These are phyloP conservation scores for Artomyces pyxidatus DNA, from an alignment of 768 basidiomycete species.

Conservation along the genomic window DNA sequence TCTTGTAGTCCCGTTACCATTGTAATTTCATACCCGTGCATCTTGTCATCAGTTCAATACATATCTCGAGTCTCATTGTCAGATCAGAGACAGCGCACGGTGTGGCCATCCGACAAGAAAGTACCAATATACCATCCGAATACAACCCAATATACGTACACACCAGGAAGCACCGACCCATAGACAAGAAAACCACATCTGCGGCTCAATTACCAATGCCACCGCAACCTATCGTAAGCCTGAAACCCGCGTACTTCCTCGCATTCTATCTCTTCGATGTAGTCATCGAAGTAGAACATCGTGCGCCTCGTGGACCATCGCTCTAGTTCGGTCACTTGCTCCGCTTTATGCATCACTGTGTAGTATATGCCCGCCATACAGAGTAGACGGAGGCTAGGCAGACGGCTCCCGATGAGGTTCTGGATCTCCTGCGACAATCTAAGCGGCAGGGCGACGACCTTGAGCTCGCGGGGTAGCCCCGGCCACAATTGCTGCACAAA, in stretches of 20 bases:
- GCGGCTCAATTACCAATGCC: not conserved
- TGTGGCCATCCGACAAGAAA: no score
- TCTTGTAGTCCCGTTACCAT: no score
- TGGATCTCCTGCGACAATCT: not conserved
- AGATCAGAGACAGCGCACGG: no score
- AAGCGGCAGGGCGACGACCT: not conserved
- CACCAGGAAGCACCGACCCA: no score
- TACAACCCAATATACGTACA: no score
- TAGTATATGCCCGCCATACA: not conserved
- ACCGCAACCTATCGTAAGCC: not conserved
- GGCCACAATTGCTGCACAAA: not conserved
- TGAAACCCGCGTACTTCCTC: not conserved
- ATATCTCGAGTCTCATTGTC: no score
- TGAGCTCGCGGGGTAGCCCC: not conserved
- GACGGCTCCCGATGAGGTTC: not conserved
- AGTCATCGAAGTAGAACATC: not conserved
- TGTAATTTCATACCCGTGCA: no score
- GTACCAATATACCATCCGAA: no score
- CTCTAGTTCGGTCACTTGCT: not conserved
- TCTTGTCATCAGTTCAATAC: no score
- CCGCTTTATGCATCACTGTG: not conserved
- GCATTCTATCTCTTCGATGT: not conserved
- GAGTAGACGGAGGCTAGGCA: not conserved
- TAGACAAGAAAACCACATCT: no score
- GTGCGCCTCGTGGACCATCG: not conserved